Conservation (phyloP, 2,329 filamentous ascomycete genomes). For the Arthrocladium fulminans region DNA sequence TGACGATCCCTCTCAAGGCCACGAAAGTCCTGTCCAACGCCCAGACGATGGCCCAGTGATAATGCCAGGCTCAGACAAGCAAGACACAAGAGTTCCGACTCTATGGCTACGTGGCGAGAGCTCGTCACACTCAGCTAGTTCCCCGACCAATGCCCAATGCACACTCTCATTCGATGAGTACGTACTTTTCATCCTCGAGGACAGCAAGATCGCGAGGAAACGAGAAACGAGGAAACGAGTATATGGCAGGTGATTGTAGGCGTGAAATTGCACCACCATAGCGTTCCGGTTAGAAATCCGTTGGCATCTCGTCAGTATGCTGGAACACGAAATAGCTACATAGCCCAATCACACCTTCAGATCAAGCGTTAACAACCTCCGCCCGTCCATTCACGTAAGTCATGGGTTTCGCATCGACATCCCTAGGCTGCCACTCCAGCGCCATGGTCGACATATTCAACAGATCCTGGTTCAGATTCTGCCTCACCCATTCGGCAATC, state of each 20-base stretch:
- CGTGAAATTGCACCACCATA: background rate
- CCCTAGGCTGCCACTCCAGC: conserved; percentile 33
- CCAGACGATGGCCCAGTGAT: too few relatives aligned
- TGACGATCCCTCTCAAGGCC: too few relatives aligned
- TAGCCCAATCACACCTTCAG: background rate
- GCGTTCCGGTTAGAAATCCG: too few relatives aligned
- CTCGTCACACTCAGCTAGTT: too few relatives aligned
- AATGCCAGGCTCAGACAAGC: too few relatives aligned
- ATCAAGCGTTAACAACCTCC: background rate
- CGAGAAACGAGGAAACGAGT: background rate
- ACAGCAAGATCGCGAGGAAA: too few relatives aligned
- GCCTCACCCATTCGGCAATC: conserved; percentile 34
- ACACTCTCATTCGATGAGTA: too few relatives aligned
- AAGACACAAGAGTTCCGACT: too few relatives aligned
- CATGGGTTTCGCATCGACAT: conserved; percentile 24
- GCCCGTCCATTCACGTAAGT: conserved; percentile 2
- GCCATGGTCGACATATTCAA: conserved; percentile 4
- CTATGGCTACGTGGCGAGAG: too few relatives aligned
- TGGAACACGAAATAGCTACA: background rate
- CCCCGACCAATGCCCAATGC: too few relatives aligned
- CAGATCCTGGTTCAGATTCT: conserved; percentile 25
- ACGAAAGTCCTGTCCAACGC: too few relatives aligned
- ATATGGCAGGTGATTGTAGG: background rate
- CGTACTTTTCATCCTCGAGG: too few relatives aligned
- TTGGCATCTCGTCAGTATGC: background rate